A percentile compares a stretch with the other conserved stretches of the same genome.
phyloP scores from a whole-genome alignment of 768 basidiomycete genomes.

The Naematelia encephala region DNA sequence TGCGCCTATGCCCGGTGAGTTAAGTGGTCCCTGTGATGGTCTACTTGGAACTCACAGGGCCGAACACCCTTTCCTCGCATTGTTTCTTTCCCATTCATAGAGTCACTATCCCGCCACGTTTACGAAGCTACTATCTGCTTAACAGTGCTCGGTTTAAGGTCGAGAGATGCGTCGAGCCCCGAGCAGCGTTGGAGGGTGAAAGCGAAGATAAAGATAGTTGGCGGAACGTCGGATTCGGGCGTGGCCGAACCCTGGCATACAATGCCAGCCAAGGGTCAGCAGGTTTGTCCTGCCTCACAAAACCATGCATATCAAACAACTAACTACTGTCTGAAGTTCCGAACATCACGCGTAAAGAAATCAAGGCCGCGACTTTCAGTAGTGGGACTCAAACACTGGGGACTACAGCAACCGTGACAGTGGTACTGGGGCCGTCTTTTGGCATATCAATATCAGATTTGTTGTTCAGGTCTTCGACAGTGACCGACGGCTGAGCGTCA shows the following conservation, averaged over 20 bases:
- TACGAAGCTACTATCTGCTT: too few species aligned
- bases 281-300: neutral
- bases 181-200: too few species aligned
- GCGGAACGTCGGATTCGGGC: too few species aligned
- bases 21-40: neutral
- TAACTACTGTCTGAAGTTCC: neutral
- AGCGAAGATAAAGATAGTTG: too few species aligned
- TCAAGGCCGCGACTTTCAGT: neutral
- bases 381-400: neutral
- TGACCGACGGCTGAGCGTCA: neutral
- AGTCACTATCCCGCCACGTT: too few species aligned
- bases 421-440: neutral
- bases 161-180: too few species aligned
- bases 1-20: neutral
- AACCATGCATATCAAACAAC: neutral
- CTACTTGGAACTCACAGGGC: neutral
- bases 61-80: neutral
- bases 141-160: too few species aligned
- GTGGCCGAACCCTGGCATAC: too few species aligned
- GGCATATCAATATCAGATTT: neutral
- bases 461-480: neutral
- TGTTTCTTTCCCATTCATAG: too few species aligned
- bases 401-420: neutral
- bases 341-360: neutral
- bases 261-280: too few species aligned